These are phyloP conservation scores for Annona squamosa DNA, from an alignment of 164 flowering plant species.

Conservation along the genomic window DNA sequence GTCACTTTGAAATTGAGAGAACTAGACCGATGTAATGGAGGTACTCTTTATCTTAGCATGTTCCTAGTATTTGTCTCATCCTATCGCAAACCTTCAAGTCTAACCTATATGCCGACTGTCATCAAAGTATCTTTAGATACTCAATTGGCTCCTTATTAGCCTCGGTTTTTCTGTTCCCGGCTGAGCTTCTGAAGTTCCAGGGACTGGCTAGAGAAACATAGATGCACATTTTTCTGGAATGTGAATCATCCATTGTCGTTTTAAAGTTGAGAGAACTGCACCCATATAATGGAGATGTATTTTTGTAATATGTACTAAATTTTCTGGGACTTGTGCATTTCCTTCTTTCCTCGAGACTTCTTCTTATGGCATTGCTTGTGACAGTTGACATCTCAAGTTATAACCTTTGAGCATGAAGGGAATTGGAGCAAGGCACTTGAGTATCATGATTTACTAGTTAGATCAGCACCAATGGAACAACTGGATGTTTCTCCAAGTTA, in stretches of 20 bases:
- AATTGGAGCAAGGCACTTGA: conserved; percentile 96
- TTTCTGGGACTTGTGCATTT: not conserved
- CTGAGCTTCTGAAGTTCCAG: not conserved
- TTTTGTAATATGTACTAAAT: not conserved
- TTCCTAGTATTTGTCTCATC: too few species aligned
- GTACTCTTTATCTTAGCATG: too few species aligned
- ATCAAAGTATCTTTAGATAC: too few species aligned
- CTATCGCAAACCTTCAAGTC: too few species aligned
- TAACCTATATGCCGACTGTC: too few species aligned
- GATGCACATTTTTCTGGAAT: not conserved
- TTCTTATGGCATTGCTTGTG: conserved; percentile 1
- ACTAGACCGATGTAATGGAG: not conserved
- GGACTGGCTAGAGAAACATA: too few species aligned
- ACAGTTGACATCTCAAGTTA: conserved; percentile 72
- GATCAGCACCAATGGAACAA: conserved; percentile 35
- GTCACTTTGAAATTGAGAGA: not conserved
- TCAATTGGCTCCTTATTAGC: too few species aligned
- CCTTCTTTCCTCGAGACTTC: conserved; percentile 2
- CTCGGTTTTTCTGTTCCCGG: not conserved
- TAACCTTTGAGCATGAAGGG: conserved; percentile 92
- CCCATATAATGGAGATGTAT: not conserved
- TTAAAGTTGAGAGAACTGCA: not conserved
- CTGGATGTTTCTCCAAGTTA: conserved; percentile 16
- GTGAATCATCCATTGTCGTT: not conserved
- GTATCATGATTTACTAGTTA: conserved; percentile 81